Conservation (phyloP, 176 grass and related monocot genomes). For the Themeda triandra region DNA sequence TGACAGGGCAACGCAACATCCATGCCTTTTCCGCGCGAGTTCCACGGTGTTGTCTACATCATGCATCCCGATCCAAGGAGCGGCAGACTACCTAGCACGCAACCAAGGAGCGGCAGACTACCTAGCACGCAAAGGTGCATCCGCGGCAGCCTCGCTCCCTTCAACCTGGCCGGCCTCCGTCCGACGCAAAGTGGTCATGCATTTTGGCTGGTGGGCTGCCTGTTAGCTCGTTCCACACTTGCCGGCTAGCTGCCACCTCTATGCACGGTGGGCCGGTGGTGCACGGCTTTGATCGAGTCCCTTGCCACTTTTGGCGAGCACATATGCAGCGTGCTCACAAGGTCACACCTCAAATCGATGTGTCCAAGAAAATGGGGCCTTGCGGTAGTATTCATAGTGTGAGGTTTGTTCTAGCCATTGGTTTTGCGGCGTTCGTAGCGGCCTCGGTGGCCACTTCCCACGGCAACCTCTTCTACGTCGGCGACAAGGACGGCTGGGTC, state of each 20-base stretch:
- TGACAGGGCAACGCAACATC: neutral
- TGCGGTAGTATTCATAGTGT: neutral
- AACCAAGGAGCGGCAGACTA: neutral
- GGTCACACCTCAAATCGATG: neutral
- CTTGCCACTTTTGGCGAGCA: neutral
- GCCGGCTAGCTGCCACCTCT: too few relatives aligned
- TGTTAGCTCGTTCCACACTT: too few relatives aligned
- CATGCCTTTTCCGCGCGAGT: neutral
- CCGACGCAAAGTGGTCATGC: slow-evolving; percentile 5
- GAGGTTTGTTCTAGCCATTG: neutral
- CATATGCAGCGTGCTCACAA: neutral
- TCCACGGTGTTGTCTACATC: neutral
- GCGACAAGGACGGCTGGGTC: slow-evolving; percentile 44
- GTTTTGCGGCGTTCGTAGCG: neutral
- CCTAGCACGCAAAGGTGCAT: slow-evolving; percentile 22
- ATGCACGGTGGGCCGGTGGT: too few relatives aligned
- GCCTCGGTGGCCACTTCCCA: neutral
- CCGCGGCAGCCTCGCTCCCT: neutral
- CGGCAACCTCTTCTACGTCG: slow-evolving; percentile 38
- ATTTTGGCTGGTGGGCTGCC: neutral
- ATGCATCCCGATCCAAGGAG: neutral
- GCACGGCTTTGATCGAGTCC: too few relatives aligned
- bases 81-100: neutral
- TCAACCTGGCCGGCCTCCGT: neutral
- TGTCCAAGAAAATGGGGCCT: neutral